Conservation (phyloP, 2,329 filamentous ascomycete genomes). For the Exserohilum rostratum region DNA sequence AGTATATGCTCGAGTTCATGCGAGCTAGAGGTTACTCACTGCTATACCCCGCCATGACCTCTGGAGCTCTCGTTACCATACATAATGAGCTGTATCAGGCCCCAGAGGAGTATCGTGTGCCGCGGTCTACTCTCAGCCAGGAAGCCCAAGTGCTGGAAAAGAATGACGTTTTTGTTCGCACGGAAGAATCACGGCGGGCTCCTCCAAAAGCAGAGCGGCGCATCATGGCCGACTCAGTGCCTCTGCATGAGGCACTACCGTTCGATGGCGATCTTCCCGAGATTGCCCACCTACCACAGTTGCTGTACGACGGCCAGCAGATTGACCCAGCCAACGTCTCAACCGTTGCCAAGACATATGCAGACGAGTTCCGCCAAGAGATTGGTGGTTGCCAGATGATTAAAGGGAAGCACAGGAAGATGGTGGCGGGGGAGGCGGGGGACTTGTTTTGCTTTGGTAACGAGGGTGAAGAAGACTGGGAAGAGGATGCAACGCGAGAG, state of each 20-base stretch:
- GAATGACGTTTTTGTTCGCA: conserved; percentile 47
- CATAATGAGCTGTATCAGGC: conserved; percentile 75
- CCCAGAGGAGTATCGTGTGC: conserved; percentile 68
- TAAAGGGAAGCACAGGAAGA: conserved; percentile 40
- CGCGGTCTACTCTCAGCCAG: not conserved
- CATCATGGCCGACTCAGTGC: conserved; percentile 57
- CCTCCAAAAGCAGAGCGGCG: conserved; percentile 46
- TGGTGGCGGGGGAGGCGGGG: conserved; percentile 51
- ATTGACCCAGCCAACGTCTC: conserved; percentile 52
- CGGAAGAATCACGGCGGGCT: conserved; percentile 42
- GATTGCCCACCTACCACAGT: conserved; percentile 59
- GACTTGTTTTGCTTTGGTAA: conserved; percentile 70
- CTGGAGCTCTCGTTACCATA: conserved; percentile 68
- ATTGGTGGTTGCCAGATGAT: conserved; percentile 69
- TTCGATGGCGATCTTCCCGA: conserved; percentile 57
- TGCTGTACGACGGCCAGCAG: conserved; percentile 69
- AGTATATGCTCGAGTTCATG: conserved; percentile 78
- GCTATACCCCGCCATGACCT: conserved; percentile 70
- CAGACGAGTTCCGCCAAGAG: conserved; percentile 63
- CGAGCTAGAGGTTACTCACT: conserved; percentile 77
- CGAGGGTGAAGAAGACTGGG: conserved; percentile 40
- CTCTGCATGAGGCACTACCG: conserved; percentile 55
- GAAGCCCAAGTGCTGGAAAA: conserved; percentile 12
- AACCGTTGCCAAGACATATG: conserved; percentile 59
- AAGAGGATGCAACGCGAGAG: conserved; percentile 23